Evolutionary conservation across 257 asterid genomes (phyloP).

Genomic region (Solanum acaule): DNA sequence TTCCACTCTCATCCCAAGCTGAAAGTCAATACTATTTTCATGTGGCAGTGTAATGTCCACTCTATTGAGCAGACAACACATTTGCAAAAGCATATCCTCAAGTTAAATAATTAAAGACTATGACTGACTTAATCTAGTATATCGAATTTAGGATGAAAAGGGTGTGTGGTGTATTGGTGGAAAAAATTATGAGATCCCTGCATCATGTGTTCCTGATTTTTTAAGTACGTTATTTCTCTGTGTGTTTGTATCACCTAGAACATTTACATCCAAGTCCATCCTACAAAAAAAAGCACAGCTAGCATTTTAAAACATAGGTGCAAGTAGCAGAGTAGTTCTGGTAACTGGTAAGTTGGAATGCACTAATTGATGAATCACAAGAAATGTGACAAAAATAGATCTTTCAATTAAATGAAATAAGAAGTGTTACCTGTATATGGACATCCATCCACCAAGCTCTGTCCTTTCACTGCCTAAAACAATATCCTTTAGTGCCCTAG

Average conservation of each 20-base stretch:
- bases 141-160: neutral
- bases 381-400: neutral
- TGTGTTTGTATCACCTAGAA: neutral
- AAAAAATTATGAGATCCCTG: neutral
- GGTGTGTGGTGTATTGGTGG: neutral
- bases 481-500: conserved; percentile 38
- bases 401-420: neutral
- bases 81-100: neutral
- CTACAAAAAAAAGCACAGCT: neutral
- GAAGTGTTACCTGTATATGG: conserved; percentile 52
- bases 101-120: neutral
- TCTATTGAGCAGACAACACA: neutral
- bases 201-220: neutral
- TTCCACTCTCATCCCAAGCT: neutral
- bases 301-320: neutral
- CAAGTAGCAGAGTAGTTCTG: neutral
- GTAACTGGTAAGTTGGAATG: neutral
- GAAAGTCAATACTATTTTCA: neutral
- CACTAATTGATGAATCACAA: neutral
- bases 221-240: neutral
- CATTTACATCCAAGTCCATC: neutral
- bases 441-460: conserved; percentile 71
- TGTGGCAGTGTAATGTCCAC: neutral
- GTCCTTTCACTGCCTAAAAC: conserved; percentile 37
- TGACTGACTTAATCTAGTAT: neutral